phyloP scores from a whole-genome alignment of 2,329 filamentous ascomycete species.

The Podosphaera leucotricha region DNA sequence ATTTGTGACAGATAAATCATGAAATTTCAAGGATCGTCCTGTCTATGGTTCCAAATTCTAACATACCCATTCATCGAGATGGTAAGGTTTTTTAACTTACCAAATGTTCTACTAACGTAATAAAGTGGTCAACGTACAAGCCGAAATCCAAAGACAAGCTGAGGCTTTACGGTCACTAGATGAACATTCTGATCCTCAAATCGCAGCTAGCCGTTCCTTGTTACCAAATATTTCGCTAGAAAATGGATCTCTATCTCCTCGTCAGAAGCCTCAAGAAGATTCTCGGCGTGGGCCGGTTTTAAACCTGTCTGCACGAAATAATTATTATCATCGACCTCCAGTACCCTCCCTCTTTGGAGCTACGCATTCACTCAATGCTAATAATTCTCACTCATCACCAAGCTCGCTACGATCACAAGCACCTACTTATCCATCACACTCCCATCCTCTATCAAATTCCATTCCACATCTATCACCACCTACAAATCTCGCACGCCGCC shows the following conservation, averaged over 20 bases:
- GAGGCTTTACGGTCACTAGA: constrained; percentile 33
- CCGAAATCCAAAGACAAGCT: constrained; percentile 35
- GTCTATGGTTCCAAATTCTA: constrained; percentile 48
- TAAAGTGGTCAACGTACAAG: constrained; percentile 31
- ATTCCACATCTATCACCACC: constrained; percentile 27
- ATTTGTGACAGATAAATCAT: constrained; percentile 47
- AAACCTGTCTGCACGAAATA: constrained; percentile 26
- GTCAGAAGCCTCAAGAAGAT: constrained; percentile 71
- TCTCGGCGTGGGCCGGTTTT: constrained; percentile 43
- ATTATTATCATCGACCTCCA: constrained; percentile 45
- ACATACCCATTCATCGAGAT: constrained; percentile 60
- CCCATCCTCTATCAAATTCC: constrained; percentile 40
- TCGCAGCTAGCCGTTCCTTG: constrained; percentile 40
- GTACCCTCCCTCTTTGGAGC: constrained; percentile 62
- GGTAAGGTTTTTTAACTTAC: constrained; percentile 27
- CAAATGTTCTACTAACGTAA: background rate
- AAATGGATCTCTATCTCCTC: constrained; percentile 62
- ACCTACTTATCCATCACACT: constrained; percentile 34
- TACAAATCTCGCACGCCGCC: constrained; percentile 52
- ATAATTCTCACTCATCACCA: constrained; percentile 44
- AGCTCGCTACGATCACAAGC: constrained; percentile 45
- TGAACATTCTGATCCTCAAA: constrained; percentile 42
- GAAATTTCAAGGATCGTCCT: constrained; percentile 58
- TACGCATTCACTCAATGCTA: constrained; percentile 52
- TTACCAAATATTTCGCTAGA: constrained; percentile 38